Base-by-base conservation (phyloP, 148 eudicot species). In the Chenopodium quinoa region DNA sequence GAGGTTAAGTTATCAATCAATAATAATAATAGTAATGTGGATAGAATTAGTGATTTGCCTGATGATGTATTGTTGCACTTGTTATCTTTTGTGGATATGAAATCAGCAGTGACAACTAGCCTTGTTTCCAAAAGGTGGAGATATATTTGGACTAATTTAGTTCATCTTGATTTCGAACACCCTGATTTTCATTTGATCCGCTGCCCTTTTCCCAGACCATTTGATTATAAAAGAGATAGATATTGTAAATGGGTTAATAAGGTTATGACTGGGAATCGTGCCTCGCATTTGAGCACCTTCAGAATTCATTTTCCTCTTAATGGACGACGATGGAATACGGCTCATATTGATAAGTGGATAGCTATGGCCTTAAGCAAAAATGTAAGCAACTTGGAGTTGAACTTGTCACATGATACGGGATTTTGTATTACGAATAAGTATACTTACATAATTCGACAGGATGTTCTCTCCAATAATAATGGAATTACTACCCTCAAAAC, bases 61-160 rank as follows among this genome's bases (percentile, higher is more conserved):
- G 34, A 74, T 50, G 77, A 74, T 46, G 4, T 50, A 9, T 19
- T 74, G 48, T 32, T 74, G 12, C 2, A 14, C 29, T 7, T 74
- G 17, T 1, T 74, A 9, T 74, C 62, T 10, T 74, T 50, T 17
- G n/a, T 74, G 14, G 77, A 22, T 1, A 46, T 74, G 10, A 74
- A 74, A 50, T 17, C 48, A 50, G 77, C 62, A 1, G 62, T 0
- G 48, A 47, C 37, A 74, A 74, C 62, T 46, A 46, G 77, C 77
- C n/a, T 74, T 2, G 62, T 74, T 46, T 74, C 77, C 14, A 74
- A 29, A 27, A 47, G 77, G n/a, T 74, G 77, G 77, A 74, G 77
- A 74, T n/a, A 74, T 48, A 9, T 74, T 9, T 74, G 62, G 58
- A 50, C 58, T 47, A 0, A 74, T 3, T 7, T 74, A 9, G 2